Evolutionary conservation across 2,329 filamentous ascomycete species (phyloP), one percentile per base, ranked within the genome.

Genomic region (Trichoderma aggressivum): DNA sequence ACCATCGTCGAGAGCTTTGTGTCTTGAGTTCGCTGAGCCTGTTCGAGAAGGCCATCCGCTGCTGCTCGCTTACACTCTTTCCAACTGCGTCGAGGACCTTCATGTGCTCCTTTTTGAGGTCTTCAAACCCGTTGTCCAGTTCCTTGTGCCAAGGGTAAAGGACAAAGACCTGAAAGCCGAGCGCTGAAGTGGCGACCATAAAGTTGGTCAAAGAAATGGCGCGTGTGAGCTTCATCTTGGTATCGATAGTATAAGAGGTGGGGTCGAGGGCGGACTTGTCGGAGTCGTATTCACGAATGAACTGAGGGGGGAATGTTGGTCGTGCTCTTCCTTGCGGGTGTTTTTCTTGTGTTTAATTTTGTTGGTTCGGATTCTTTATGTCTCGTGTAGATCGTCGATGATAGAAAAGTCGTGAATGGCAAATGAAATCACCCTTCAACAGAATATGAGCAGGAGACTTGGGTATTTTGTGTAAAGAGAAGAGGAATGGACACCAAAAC

Each of bases 141-240:
- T 67, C 64, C 5, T 67, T 67, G 26, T 67, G 64, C 64, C 64
- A 67, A 18, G 64, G 64, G 12, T 67, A 67, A 5, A 67, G 34
- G 12, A 67, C 64, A 47, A 67, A 67, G n/a, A 67, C 64, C 39
- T 67, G 64, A n/a, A 67, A 67, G 53, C 64, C 64, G 24, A 67
- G 64, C 7, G 64, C 64, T 24, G 64, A 67, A 32, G 24, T 58
- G 18, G 64, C 64, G 64, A 67, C 64, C 64, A 67, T 67, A 18
- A 67, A 67, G 34, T 67, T 67, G 64, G 64, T 67, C 53, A 67
- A 34, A 24, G 64, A 67, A 32, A 67, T 67, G 34, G 34, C 64
- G 53, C 64, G 64, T n/a, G 64, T 67, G 5, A 67, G 18, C 28
- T 36, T 56, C 64, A 67, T 67, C 0, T 58, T 59, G 18, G 53